phyloP scores from a whole-genome alignment of 495 filamentous ascomycete species.

The Aspergillus asperescens region DNA sequence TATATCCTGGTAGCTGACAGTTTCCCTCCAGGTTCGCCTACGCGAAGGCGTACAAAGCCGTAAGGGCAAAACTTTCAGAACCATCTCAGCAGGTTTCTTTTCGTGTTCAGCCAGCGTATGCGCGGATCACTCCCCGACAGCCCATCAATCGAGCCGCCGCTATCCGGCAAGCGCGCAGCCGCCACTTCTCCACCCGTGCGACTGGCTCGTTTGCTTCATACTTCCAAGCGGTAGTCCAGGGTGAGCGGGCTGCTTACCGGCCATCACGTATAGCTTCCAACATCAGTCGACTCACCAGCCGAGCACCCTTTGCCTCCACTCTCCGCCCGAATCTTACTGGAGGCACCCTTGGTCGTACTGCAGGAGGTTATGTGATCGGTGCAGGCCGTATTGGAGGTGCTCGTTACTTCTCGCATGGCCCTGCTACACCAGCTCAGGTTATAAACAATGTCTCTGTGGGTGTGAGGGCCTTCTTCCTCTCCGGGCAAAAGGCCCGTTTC shows the following conservation, averaged over 20 bases:
- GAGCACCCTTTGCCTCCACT: constrained; percentile 81
- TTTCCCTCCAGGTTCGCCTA: constrained; percentile 51
- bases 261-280: constrained; percentile 61
- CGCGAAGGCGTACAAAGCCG: constrained; percentile 55
- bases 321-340: constrained; percentile 90
- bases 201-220: constrained; percentile 59
- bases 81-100: constrained; percentile 38
- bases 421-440: constrained; percentile 79
- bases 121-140: constrained; percentile 53
- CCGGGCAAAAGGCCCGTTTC: constrained; percentile 77
- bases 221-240: constrained; percentile 44
- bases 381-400: constrained; percentile 65
- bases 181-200: constrained; percentile 68
- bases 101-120: constrained; percentile 49
- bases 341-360: constrained; percentile 75
- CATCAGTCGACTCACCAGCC: constrained; percentile 61
- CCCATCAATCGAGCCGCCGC: constrained; percentile 67
- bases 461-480: constrained; percentile 83
- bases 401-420: constrained; percentile 84
- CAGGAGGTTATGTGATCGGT: constrained; percentile 77
- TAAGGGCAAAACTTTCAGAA: constrained; percentile 57
- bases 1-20: constrained; percentile 21
- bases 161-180: constrained; percentile 65
- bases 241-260: constrained; percentile 60
- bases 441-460: constrained; percentile 91